Base-by-base conservation (phyloP, 2,329 filamentous ascomycete species). In the Paraphaeosphaeria sporulosa region DNA sequence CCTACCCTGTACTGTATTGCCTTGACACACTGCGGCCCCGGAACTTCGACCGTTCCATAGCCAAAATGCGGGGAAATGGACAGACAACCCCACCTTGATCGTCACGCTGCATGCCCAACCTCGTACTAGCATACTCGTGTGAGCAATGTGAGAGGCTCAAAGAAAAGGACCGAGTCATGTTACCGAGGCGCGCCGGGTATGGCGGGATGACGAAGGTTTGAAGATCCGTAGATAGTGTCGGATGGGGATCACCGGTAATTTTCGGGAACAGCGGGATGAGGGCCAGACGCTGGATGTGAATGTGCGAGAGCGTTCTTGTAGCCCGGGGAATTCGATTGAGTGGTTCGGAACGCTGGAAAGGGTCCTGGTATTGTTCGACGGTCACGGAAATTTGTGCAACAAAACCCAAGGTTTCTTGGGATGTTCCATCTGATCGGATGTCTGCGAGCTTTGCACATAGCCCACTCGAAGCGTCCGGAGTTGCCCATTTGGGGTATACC, bases 11-110 rank as follows among this genome's bases (percentile, higher is more conserved):
- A 47, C 8, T 52, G 44, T 23, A 47, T 27, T 17, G 25, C 44
- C 44, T 12, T 47, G 12, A 17, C 36, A 40, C 49, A n/a, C 34
- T 42, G n/a, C 34, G 34, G 49, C 17, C n/a, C 38, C 25, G 51
- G 32, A 44, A 21, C 2, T 10, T 8, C 38, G 30, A 44, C 25
- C 34, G 34, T 42, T n/a, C 49, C 34, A 40, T 42, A 21, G 23
- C 25, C 51, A 44, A 9, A 54, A 43, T 54, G 36, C 51, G 51
- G 51, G 51, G 51, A 53, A 53, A 38, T 13, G 38, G 23, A 30
- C 23, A 21, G 23, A 3, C 8, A 19, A n/a, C 34, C 34, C 49
- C 49, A 52, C 34, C 40, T 19, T 7, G 38, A 15, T 25, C 23
- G 4, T 13, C 23, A 23, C 9, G 6, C 3, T 21, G 9, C 51